Base-by-base conservation (phyloP, 805 yeast genomes). In the Candida coquimbonensis region DNA sequence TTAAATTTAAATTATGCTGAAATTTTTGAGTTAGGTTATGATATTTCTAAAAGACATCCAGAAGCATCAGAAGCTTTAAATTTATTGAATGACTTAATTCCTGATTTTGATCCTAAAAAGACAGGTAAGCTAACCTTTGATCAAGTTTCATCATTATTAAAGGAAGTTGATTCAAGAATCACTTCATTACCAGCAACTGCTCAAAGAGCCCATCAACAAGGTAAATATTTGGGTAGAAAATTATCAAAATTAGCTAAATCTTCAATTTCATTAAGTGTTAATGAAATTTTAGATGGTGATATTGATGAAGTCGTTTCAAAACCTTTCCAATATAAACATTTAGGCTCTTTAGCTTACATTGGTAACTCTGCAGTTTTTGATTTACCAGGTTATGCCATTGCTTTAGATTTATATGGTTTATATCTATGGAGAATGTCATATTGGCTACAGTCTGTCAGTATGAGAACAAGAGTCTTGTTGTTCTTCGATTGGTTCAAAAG, bases 111-210 rank as follows among this genome's bases (percentile, higher is more conserved):
- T 52, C 46, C 55, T 4, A 65, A 65, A 26, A 62, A 65, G 3
- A 57, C 73, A 3, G 85, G 84, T 16, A 65, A 69, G n/a, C 62
- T 82, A 42, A 67, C 71, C 16, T 73, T 78, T 51, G 68, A 69
- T 40, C 81, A 81, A 49, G 67, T 81, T 32, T 65, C 74, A 27
- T 63, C 65, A 13, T 57, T 80, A 49, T 62, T 81, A 50, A 66
- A 72, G 45, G 78, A 75, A 45, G 74, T 80, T 26, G 85, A 81
- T 57, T 69, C 78, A 16, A 77, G 78, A 60, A 78, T 81, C 47
- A 80, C 85, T 6, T 77, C 85, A 3, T 62, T 81, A 53, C 87
- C 88, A 5, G 85, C 87, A 9, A 81, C 87, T 9, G 87, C 87
- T 9, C 88, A 81, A 66, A 71, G 87, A 47, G 87, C 87, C 3